Percentiles rank a stretch among this genome's conserved stretches.
Conservation (phyloP, 495 filamentous ascomycete species). For the Astrothelium macrocarpum region DNA sequence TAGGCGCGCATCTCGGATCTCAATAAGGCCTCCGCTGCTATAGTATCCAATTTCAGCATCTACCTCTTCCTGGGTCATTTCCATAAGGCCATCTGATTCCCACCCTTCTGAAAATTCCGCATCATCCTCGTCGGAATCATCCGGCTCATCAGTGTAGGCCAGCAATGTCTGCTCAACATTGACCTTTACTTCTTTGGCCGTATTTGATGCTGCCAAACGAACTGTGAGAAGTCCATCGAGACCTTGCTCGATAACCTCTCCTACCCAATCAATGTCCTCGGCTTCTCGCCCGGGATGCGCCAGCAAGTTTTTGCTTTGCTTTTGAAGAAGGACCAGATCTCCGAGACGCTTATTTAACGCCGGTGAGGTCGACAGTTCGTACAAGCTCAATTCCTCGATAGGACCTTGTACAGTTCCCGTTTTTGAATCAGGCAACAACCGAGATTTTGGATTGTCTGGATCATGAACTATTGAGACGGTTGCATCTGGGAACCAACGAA, state of each 20-base stretch:
- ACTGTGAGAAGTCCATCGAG: slow-evolving; percentile 46
- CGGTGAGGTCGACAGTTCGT: slow-evolving; percentile 42
- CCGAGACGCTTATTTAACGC: slow-evolving; percentile 37
- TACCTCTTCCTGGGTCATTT: slow-evolving; percentile 30
- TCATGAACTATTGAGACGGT: slow-evolving; percentile 30
- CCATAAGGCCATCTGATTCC: too few species aligned
- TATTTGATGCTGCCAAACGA: slow-evolving; percentile 39
- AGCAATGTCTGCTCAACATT: slow-evolving; percentile 38
- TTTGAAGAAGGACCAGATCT: slow-evolving; percentile 41
- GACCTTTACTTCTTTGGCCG: slow-evolving; percentile 42
- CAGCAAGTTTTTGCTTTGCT: neutral
- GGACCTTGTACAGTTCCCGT: slow-evolving; percentile 36
- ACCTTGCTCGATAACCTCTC: slow-evolving; percentile 46
- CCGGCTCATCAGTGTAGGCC: slow-evolving; percentile 22
- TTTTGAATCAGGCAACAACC: slow-evolving; percentile 27
- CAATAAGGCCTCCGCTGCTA: too few species aligned
- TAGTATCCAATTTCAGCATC: slow-evolving; percentile 22
- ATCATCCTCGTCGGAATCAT: slow-evolving; percentile 28
- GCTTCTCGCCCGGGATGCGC: neutral
- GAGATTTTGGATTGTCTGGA: slow-evolving; percentile 24
- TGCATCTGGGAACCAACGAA: slow-evolving; percentile 45
- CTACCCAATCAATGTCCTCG: slow-evolving; percentile 40
- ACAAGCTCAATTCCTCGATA: slow-evolving; percentile 46
- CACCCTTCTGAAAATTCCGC: slow-evolving; percentile 21
- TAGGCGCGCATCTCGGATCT: too few species aligned